Evolutionary conservation across 2,329 filamentous ascomycete genomes (phyloP), one percentile per base, ranked within the genome.

Genomic region (Chaetomium sp.): DNA sequence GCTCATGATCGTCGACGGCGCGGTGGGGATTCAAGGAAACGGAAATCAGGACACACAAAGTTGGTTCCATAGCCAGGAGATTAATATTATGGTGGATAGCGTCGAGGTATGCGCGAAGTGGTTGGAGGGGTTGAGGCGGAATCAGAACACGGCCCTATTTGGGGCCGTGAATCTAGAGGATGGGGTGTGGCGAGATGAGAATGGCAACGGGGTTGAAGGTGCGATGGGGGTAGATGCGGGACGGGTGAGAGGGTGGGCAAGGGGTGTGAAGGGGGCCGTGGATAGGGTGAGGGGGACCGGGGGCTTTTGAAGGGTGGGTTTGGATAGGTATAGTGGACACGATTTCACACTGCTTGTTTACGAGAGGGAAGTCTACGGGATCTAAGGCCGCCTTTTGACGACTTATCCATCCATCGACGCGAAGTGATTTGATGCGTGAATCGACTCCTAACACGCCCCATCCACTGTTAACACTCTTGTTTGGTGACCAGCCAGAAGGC

Each of bases 21-120:
- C 72, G 27, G 77, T 92, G 38, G 87, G 80, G 2, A 84, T 91
- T 38, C 80, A 87, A 68, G 88, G 88, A 3, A 88, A 82, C 60
- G 88, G 87, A 0, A 92, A 91, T 65, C 85, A 91, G 67, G 88
- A 92, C 63, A 91, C 88, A 1, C 88, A 92, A 69, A 84, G 79
- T 19, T 91, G 87, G 84, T 91, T 79, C 61, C 88, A 92, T 65
- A 85, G 79, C 53, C 87, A 91, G 68, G 88, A 92, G 68, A 79
- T 88, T 53, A 91, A 92, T 61, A 69, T 91, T 32, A 82, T 92
- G 79, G 71, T 91, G 5, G 88, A 92, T 59, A 85, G 80, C 19
- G 63, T 68, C 0, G 68, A 75, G 1, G 72, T 91, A 0, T 90
- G 87, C 62, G 66, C 66, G 35, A 75, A 74, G 37, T 89, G 86